Evolutionary conservation across 805 yeast genomes (phyloP), one percentile per base, ranked within the genome.

Genomic region (Saturnispora sekii): DNA sequence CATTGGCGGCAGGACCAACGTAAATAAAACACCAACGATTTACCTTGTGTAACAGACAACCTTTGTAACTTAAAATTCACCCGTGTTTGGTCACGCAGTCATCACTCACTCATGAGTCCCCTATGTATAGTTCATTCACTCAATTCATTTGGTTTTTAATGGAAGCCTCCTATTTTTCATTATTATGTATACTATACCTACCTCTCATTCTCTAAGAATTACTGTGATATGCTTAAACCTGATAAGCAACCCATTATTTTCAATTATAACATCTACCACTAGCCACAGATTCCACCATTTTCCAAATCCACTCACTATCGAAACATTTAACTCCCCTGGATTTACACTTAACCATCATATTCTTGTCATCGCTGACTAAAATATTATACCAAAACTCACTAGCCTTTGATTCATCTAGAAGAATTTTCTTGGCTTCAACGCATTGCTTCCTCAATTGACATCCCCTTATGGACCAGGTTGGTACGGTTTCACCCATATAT

Each of bases 311-410:
- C 12, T 48, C 48, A 48, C 82, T 76, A 43, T 75, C 77, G 58
- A 69, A 75, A 38, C 76, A 70, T 6, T 73, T 64, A 34, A 77
- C 66, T 1, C 77, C 78, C n/a, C 72, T 65, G 3, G 76, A 64
- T 53, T 76, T 74, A 2, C 86, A 80, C 50, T 84, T 74, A 35
- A 78, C 60, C 50, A 84, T 67, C 84, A 84, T 78, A 50, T 79
- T 81, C 45, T 79, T 65, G 57, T 84, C 90, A 61, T 84, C 90
- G 2, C 89, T 80, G 32, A 84, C 74, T 41, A 84, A 62, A 26
- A 81, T 70, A 50, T 83, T 77, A 57, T 77, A 77, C 40, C 71
- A 65, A 58, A 79, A 76, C 26, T 59, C 56, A 42, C 62, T 61
- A 12, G 79, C 69, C 33, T 67, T 63, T n/a, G 48, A 44, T 12